These are phyloP conservation scores for Trichopus zeylanicus DNA, from an alignment of 116 monocot species.

Conservation along the genomic window DNA sequence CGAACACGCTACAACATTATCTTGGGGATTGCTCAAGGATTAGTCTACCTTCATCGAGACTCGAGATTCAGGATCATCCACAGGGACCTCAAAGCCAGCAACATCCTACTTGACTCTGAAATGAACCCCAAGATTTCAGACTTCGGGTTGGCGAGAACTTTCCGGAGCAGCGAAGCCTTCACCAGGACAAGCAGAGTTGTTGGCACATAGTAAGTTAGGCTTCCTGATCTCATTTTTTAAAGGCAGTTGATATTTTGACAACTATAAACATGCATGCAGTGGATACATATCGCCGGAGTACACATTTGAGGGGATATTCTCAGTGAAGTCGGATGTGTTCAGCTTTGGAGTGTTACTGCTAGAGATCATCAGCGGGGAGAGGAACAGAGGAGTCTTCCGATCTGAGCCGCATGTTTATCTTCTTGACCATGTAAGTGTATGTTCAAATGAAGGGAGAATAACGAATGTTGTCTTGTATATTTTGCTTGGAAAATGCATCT, in stretches of 20 bases:
- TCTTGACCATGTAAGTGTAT: constrained; percentile 19
- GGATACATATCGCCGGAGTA: constrained; percentile 33
- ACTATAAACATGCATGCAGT: constrained; percentile 2
- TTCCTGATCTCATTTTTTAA: background rate
- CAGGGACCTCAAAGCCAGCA: constrained; percentile 28
- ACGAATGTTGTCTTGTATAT: background rate
- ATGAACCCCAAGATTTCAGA: constrained; percentile 35
- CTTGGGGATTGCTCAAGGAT: constrained; percentile 18
- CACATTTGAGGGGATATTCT: constrained; percentile 17
- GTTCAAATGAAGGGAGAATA: background rate
- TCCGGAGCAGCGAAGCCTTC: constrained; percentile 5
- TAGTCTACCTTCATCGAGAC: constrained; percentile 31
- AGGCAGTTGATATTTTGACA: no score
- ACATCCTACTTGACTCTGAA: constrained; percentile 19
- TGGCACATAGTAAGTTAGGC: constrained; percentile 24
- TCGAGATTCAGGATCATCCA: constrained; percentile 26
- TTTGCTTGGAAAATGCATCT: background rate
- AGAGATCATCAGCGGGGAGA: background rate
- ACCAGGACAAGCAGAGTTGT: constrained; percentile 18
- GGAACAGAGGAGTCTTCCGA: background rate
- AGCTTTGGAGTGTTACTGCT: constrained; percentile 6
- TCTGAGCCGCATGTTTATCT: constrained; percentile 3
- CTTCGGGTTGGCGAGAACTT: constrained; percentile 22
- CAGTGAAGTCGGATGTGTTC: constrained; percentile 2
- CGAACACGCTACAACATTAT: constrained; percentile 10